Evolutionary conservation across 352 stramenopile species (phyloP).

Genomic region (Phytopythium montanum): DNA sequence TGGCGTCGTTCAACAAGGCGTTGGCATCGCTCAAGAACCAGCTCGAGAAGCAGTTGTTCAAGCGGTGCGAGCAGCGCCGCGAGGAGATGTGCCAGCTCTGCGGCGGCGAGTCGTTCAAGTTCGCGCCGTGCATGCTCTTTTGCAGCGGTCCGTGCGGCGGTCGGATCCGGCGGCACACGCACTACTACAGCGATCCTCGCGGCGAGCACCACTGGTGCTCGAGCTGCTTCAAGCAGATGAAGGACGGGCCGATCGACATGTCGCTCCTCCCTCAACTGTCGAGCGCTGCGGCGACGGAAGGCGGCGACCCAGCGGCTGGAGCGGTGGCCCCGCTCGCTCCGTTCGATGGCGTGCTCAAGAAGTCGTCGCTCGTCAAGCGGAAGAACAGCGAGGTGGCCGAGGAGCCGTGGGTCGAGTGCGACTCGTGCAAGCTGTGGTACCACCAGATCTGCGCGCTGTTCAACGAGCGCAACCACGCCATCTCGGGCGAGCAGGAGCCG

Average conservation of each 20-base stretch:
- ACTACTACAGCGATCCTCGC: constrained; percentile 85
- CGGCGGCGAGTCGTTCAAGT: constrained; percentile 88
- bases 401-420: constrained; percentile 98
- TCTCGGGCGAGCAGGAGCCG: constrained; percentile 82
- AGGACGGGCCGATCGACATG: constrained; percentile 91
- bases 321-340: constrained; percentile 20
- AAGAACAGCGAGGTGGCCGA: constrained; percentile 98
- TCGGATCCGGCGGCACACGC: constrained; percentile 80
- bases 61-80: constrained; percentile 73
- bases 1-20: constrained; percentile 71
- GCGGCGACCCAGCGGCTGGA: constrained; percentile 11
- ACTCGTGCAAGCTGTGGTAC: constrained; percentile 98
- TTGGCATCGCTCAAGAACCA: constrained; percentile 67
- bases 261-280: constrained; percentile 70
- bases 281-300: constrained; percentile 47
- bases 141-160: constrained; percentile 82
- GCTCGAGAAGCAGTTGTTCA: constrained; percentile 84
- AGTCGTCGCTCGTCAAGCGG: constrained; percentile 94
- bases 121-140: constrained; percentile 88
- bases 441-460: constrained; percentile 99
- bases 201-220: constrained; percentile 88
- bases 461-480: constrained; percentile 98
- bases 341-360: constrained; percentile 85
- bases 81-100: constrained; percentile 90
- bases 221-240: constrained; percentile 89